Conservation (phyloP, 2,329 filamentous ascomycete species). For the Apiospora sp. region DNA sequence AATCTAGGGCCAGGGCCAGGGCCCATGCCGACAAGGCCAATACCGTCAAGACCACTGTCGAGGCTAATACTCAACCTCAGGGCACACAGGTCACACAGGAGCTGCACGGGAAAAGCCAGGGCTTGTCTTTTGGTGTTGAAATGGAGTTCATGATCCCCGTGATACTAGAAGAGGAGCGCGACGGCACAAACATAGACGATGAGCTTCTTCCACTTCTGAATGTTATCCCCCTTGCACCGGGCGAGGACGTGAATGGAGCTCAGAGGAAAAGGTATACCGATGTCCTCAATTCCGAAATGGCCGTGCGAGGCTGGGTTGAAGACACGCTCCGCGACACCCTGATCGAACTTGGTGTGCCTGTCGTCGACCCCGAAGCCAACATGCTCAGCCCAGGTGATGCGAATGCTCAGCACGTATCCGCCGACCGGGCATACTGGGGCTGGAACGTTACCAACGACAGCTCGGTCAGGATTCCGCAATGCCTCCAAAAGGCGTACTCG, state of each 20-base stretch:
- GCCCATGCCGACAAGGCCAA: neutral
- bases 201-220: neutral
- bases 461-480: neutral
- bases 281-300: neutral
- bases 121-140: neutral
- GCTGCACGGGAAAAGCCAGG: neutral
- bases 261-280: neutral
- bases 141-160: constrained; percentile 5
- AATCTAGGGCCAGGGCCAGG: no score
- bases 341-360: neutral
- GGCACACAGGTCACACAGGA: neutral
- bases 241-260: neutral
- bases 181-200: constrained; percentile 3
- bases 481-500: neutral
- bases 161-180: neutral
- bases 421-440: neutral
- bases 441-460: neutral
- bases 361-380: neutral
- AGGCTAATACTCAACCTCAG: neutral
- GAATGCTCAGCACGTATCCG: neutral
- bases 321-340: neutral
- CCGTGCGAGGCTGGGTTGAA: neutral
- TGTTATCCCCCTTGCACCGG: neutral
- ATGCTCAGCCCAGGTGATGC: neutral
- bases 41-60: neutral